Base-by-base conservation (phyloP, 805 yeast species). In the Hanseniaspora nectarophila region DNA sequence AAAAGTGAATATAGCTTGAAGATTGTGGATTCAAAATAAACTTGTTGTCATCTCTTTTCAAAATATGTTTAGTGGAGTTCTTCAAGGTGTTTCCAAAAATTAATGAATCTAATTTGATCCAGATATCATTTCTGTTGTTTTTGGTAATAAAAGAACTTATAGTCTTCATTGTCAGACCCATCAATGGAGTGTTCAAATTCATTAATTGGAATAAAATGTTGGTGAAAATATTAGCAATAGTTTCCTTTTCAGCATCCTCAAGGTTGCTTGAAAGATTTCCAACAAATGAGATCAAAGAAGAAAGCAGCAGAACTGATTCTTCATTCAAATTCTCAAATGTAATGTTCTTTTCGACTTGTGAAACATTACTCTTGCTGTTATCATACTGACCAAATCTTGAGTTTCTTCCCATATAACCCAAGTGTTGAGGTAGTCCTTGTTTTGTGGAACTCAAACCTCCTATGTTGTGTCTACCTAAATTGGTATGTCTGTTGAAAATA, bases 31-130 rank as follows among this genome's bases (percentile, higher is more conserved):
- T 49, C n/a, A 49, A 31, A 16, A 49, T 33, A n/a, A 42, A 51
- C 16, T 57, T 56, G 37, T 55, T 57, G 21, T 58, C 57, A 12
- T 51, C 51, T 15, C 53, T 54, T 13, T 54, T 46, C 10, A 44
- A 50, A 16, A 63, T 60, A 43, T 43, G 69, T 18, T 62, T 59
- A 4, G 54, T 49, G 15, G 59, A 53, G 23, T 13, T 42, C 40
- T 42, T 49, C 10, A 13, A 10, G 12, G 20, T 29, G 21, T 21
- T 40, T 13, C 35, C 39, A 57, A 81, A 82, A 6, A 85, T 67
- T 84, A 94, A 82, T 3, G 71, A 63, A 59, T 88, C 95, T 7
- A 87, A 55, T 6, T 74, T 65, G n/a, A 65, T 66, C 95, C 95
- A 88, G 56, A 80, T 73, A 26, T 73, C 67, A 2, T 60, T 63